A percentile compares a stretch with the other conserved stretches of the same genome.
phyloP scores from a whole-genome alignment of 805 yeast species.

The Candida ortonii region DNA sequence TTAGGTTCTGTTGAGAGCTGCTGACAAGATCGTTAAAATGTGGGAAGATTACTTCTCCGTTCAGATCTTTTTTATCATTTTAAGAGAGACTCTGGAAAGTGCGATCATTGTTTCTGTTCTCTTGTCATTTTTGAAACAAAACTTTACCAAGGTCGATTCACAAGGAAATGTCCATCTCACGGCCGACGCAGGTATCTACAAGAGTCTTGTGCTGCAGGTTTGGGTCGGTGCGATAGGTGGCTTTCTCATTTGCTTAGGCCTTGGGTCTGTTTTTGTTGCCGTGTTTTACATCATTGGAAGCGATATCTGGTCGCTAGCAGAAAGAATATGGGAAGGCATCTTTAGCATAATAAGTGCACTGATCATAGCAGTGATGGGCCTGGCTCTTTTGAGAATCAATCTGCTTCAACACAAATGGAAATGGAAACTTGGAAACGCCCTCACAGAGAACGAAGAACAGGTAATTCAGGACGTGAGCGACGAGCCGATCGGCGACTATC shows the following conservation, averaged over 20 bases:
- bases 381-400: conserved; percentile 76
- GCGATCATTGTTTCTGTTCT: conserved; percentile 74
- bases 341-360: conserved; percentile 75
- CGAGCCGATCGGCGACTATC: conserved; percentile 21
- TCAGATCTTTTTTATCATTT: conserved; percentile 69
- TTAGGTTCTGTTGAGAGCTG: no score
- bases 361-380: conserved; percentile 83
- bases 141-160: conserved; percentile 39
- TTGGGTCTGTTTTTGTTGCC: conserved; percentile 70
- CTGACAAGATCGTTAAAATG: no score
- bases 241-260: conserved; percentile 59
- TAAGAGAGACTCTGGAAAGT: conserved; percentile 72
- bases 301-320: conserved; percentile 85
- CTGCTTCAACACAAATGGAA: conserved; percentile 82
- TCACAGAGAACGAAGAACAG: conserved; percentile 20
- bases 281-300: conserved; percentile 75
- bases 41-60: conserved; percentile 59
- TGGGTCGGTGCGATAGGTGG: conserved; percentile 82
- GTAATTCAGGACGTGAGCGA: conserved; percentile 13
- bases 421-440: conserved; percentile 40
- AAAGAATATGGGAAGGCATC: conserved; percentile 85
- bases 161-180: conserved; percentile 26
- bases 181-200: conserved; percentile 35
- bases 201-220: conserved; percentile 60
- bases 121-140: conserved; percentile 67